phyloP scores from a whole-genome alignment of 2,329 filamentous ascomycete genomes.

The Ophiostoma ips region DNA sequence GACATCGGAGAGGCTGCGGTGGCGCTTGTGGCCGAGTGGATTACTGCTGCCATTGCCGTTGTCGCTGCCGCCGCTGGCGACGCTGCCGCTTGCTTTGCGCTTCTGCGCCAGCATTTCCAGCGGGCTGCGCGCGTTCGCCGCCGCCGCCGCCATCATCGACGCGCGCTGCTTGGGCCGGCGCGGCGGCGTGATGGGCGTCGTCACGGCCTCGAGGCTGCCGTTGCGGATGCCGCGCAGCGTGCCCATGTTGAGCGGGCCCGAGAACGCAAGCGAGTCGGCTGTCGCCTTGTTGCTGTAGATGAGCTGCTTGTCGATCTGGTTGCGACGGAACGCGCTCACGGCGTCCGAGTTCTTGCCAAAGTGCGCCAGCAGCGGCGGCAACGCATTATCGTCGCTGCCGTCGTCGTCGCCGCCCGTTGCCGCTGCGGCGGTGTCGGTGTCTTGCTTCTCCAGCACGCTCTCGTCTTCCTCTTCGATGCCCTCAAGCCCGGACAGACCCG shows the following conservation, averaged over 20 bases:
- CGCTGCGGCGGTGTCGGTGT: slow-evolving; percentile 19
- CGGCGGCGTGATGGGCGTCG: slow-evolving; percentile 53
- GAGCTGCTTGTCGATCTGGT: slow-evolving; percentile 47
- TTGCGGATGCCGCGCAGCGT: slow-evolving; percentile 49
- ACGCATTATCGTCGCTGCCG: slow-evolving; percentile 21
- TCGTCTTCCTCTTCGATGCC: not conserved
- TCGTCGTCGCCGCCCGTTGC: not conserved
- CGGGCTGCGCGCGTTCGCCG: slow-evolving; percentile 33
- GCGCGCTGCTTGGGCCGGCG: slow-evolving; percentile 42
- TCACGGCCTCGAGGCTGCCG: slow-evolving; percentile 51
- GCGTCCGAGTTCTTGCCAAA: slow-evolving; percentile 53
- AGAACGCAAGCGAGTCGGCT: slow-evolving; percentile 48
- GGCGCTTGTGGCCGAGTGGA: slow-evolving; percentile 35
- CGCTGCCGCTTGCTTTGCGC: slow-evolving; percentile 27
- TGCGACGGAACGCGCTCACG: slow-evolving; percentile 65
- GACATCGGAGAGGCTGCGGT: slow-evolving; percentile 45
- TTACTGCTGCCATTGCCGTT: not conserved
- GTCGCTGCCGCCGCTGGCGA: slow-evolving; percentile 23
- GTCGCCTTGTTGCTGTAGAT: slow-evolving; percentile 47
- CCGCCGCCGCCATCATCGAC: slow-evolving; percentile 16
- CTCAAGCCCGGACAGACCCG: not conserved
- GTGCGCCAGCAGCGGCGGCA: slow-evolving; percentile 46
- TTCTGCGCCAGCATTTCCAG: slow-evolving; percentile 36
- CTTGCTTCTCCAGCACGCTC: not conserved
- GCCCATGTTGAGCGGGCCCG: slow-evolving; percentile 44